These are phyloP conservation scores for Cryptococcus sp. DNA, from an alignment of 1,284 basidiomycete species.

Conservation along the genomic window DNA sequence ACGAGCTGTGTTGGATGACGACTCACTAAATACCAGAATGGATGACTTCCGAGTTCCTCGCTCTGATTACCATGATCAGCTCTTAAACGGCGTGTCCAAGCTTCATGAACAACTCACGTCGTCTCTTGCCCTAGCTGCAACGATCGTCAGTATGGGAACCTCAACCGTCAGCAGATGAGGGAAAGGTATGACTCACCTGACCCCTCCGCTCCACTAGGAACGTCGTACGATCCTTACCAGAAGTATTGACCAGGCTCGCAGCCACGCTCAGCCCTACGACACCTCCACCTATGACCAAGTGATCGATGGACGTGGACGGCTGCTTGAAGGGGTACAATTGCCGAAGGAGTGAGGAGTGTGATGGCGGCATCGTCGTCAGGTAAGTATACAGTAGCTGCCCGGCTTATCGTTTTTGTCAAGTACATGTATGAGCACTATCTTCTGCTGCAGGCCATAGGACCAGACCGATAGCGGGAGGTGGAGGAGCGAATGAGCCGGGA, in stretches of 20 bases:
- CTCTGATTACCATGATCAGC: constrained; percentile 58
- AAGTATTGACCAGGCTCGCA: constrained; percentile 65
- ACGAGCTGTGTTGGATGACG: not conserved
- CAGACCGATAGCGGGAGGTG: no score
- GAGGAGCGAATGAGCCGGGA: no score
- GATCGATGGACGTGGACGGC: constrained; percentile 79
- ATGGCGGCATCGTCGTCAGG: constrained; percentile 2
- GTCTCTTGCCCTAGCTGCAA: constrained; percentile 69
- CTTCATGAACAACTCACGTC: constrained; percentile 60
- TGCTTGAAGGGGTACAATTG: constrained; percentile 54
- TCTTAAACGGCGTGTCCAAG: not conserved
- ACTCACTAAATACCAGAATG: constrained; percentile 67
- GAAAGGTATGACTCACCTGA: constrained; percentile 46
- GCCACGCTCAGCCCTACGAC: constrained; percentile 88
- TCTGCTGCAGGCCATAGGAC: no score
- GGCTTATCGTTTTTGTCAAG: no score
- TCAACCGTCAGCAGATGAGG: constrained; percentile 1
- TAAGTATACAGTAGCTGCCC: no score
- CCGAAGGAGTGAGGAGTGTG: constrained; percentile 20
- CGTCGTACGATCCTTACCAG: constrained; percentile 71
- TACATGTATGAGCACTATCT: no score
- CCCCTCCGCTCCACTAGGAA: constrained; percentile 81
- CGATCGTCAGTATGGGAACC: constrained; percentile 2
- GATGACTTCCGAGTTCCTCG: constrained; percentile 94
- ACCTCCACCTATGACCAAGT: constrained; percentile 89